Percentiles rank a stretch among this genome's conserved stretches.
These are phyloP conservation scores for Prunus campanulata DNA, from an alignment of 306 rosid genomes.

Conservation along the genomic window DNA sequence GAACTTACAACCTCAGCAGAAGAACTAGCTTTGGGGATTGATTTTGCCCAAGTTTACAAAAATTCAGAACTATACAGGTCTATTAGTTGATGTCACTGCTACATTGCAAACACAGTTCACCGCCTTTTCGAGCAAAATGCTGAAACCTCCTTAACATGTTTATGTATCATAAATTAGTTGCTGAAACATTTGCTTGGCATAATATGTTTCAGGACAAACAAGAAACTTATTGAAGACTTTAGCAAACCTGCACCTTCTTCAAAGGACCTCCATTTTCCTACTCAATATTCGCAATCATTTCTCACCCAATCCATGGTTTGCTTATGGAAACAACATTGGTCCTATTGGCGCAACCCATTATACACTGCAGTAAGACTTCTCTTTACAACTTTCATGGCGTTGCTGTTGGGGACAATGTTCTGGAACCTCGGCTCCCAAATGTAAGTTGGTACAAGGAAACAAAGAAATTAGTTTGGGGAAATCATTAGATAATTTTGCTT, in stretches of 20 bases:
- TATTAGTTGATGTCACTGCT: not conserved
- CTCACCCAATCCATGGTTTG: conserved; percentile 51
- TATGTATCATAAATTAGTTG: not conserved
- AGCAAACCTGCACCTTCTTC: conserved; percentile 54
- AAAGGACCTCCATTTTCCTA: conserved; percentile 48
- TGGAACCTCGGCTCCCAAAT: conserved; percentile 71
- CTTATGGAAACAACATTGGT: conserved; percentile 71
- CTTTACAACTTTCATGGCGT: conserved; percentile 44
- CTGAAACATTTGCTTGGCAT: not conserved
- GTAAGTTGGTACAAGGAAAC: conserved; percentile 29
- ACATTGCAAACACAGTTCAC: not conserved
- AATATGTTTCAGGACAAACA: conserved; percentile 55
- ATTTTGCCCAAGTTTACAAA: conserved; percentile 34
- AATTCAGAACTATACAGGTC: conserved; percentile 41
- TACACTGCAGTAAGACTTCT: conserved; percentile 53
- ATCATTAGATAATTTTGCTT: not conserved
- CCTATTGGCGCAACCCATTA: conserved; percentile 63
- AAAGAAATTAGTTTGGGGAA: not conserved
- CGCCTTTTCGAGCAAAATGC: not conserved
- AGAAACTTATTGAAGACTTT: conserved; percentile 43
- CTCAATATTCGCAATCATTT: conserved; percentile 49
- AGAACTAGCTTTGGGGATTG: conserved; percentile 41
- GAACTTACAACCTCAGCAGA: conserved; percentile 43
- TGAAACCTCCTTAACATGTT: not conserved
- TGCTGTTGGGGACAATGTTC: conserved; percentile 71